A percentile compares a stretch with the other conserved stretches of the same genome.
phyloP scores from a whole-genome alignment of 305 asterid genomes.

The Ilex paraguariensis region DNA sequence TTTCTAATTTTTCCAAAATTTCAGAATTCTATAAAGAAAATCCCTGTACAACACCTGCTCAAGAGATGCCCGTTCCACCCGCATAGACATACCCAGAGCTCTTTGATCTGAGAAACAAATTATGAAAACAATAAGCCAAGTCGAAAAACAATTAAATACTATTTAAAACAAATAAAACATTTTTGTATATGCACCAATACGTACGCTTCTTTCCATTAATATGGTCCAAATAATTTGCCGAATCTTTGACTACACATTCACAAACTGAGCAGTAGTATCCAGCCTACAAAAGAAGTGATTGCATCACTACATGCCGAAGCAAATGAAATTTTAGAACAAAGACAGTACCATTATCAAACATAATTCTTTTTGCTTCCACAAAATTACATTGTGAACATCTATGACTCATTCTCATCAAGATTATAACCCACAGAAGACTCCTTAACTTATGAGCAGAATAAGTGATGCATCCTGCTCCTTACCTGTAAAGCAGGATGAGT shows the following conservation, averaged over 20 bases:
- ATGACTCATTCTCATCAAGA: too few species aligned
- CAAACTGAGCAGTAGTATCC: slow-evolving; percentile 93
- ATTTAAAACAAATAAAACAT: not conserved
- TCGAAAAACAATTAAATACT: not conserved
- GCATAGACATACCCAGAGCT: slow-evolving; percentile 99
- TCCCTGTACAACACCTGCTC: slow-evolving; percentile 53
- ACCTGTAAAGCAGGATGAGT: too few species aligned
- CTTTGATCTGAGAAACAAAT: slow-evolving; percentile 66
- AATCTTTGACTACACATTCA: slow-evolving; percentile 93
- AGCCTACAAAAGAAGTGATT: slow-evolving; percentile 59
- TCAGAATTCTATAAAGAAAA: too few species aligned
- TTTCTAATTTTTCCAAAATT: too few species aligned
- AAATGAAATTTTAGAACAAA: too few species aligned
- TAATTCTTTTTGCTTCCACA: too few species aligned
- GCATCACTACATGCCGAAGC: slow-evolving; percentile 3
- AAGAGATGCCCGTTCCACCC: slow-evolving; percentile 89
- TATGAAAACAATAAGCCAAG: slow-evolving; percentile 9
- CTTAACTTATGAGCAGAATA: too few species aligned
- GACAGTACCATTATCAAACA: too few species aligned
- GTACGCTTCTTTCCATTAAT: slow-evolving; percentile 98
- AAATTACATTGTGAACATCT: too few species aligned
- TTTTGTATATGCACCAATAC: slow-evolving; percentile 17
- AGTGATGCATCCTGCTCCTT: too few species aligned
- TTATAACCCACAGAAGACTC: too few species aligned
- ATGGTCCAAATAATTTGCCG: slow-evolving; percentile 98